Evolutionary conservation across 768 basidiomycete species (phyloP).

Genomic region (Leccinum longicurvipes): DNA sequence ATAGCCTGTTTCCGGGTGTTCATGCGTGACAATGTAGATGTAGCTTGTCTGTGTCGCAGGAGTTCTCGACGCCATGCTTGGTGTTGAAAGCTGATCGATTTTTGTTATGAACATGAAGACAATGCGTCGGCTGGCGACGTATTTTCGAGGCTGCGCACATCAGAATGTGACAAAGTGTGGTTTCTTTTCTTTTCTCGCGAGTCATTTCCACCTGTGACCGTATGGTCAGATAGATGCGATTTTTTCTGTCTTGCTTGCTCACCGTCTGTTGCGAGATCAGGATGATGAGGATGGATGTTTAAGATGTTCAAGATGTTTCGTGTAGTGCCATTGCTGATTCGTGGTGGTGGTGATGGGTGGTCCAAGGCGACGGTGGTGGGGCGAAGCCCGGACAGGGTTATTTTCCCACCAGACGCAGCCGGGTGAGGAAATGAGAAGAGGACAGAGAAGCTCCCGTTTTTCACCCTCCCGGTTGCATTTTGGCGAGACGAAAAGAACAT

Average conservation of each 20-base stretch:
- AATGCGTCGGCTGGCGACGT: background rate
- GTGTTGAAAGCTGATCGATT: background rate
- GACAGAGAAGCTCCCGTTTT: background rate
- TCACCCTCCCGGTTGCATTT: no score
- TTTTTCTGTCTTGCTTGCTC: no score
- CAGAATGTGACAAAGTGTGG: background rate
- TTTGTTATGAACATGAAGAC: background rate
- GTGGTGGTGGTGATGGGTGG: background rate
- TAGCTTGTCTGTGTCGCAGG: background rate
- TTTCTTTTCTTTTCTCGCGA: background rate
- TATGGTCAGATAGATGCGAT: no score
- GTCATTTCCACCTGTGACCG: background rate
- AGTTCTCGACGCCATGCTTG: background rate
- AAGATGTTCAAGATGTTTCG: background rate
- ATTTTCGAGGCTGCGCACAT: background rate
- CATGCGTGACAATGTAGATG: conserved; percentile 8
- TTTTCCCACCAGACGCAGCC: background rate
- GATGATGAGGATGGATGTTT: background rate
- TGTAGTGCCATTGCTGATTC: background rate
- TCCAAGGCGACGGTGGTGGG: no score
- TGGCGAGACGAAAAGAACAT: no score
- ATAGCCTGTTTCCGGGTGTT: conserved; percentile 8
- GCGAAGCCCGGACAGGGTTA: no score
- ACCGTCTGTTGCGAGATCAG: background rate
- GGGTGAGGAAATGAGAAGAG: background rate